Evolutionary conservation across 805 yeast genomes (phyloP), one percentile per base, ranked within the genome.

Genomic region (Starmerella powellii): DNA sequence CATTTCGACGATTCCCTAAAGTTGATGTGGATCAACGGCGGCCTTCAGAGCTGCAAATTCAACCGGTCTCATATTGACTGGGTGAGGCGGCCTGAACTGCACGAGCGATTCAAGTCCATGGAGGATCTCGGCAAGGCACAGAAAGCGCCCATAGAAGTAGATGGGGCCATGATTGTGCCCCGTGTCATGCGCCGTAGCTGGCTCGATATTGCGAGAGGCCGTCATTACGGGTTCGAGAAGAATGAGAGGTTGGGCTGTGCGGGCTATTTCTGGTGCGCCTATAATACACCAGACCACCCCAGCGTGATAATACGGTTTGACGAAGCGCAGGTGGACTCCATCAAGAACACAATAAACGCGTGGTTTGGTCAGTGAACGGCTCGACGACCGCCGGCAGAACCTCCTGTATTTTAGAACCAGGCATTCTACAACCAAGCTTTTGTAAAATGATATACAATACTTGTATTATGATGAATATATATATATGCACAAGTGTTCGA

Each of bases 21-120:
- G 15, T 32, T 34, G n/a, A 13, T 39, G 8, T 44, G 47, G 47
- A 35, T 39, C 16, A 44, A 39, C 40, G 39, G 47, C 16, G 47
- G 47, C 8, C 6, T 44, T 8, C 34, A n/a, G 6, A 12, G 30
- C 8, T 44, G 47, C 38, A 39, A 34, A 15, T n/a, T 18, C 18
- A 21, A 23, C 10, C 16, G 37, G 2, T 23, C 21, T 16, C 21
- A 30, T 13, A 8, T 29, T 4, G 47, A 44, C 31, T 44, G 34
- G 39, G 17, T 18, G 16, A 21, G 17, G 4, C 6, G 3, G 19
- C 19, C 17, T 2, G 15, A 10, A 2, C 26, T 42, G 3, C 31
- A 34, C 8, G 16, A 26, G 11, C 8, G 31, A 17, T 44, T 12
- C 24, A 12, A 11, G 6, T 18, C 39, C 10, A 4, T 6, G 31